Percentiles rank a stretch among this genome's conserved stretches.
Evolutionary conservation across 2,329 filamentous ascomycete species (phyloP).

Genomic region (Penicillium sp.): DNA sequence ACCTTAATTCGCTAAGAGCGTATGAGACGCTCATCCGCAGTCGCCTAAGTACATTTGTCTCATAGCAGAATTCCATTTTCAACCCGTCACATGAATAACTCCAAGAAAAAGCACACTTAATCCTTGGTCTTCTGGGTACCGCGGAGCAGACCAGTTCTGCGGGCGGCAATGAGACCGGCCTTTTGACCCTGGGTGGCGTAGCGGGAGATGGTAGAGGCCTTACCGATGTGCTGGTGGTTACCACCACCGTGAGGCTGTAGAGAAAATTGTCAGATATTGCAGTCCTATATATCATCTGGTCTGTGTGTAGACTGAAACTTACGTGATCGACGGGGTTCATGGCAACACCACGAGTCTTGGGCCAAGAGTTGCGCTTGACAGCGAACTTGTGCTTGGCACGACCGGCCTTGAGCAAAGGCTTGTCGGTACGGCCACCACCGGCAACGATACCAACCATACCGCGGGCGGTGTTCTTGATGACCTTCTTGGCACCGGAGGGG

Average conservation of each 20-base stretch:
- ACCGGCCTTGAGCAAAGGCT: slow-evolving; percentile 98
- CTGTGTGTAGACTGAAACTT: slow-evolving; percentile 34
- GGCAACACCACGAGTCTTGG: slow-evolving; percentile 99
- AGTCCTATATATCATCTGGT: neutral
- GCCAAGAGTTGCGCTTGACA: slow-evolving; percentile 99
- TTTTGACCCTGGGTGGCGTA: slow-evolving; percentile 99
- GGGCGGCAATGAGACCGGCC: slow-evolving; percentile 99
- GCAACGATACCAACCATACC: slow-evolving; percentile 99
- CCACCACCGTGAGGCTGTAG: slow-evolving; percentile 82
- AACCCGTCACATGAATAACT: slow-evolving; percentile 56
- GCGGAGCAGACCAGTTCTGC: slow-evolving; percentile 99
- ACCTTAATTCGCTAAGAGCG: slow-evolving; percentile 43
- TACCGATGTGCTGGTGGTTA: slow-evolving; percentile 99
- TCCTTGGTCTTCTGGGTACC: slow-evolving; percentile 99
- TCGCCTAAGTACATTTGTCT: slow-evolving; percentile 46
- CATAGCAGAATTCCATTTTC: slow-evolving; percentile 43
- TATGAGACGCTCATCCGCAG: slow-evolving; percentile 39
- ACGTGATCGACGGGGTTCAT: slow-evolving; percentile 99
- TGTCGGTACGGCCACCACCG: slow-evolving; percentile 99
- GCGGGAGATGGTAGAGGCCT: slow-evolving; percentile 98
- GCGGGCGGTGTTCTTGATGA: slow-evolving; percentile 84
- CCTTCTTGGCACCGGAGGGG: slow-evolving; percentile 98
- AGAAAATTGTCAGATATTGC: slow-evolving; percentile 24
- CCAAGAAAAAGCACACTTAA: slow-evolving; percentile 62
- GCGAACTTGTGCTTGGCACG: slow-evolving; percentile 99